Evolutionary conservation across 1,284 basidiomycete genomes (phyloP), one percentile per base, ranked within the genome.

Genomic region (Ustilago loliicola): DNA sequence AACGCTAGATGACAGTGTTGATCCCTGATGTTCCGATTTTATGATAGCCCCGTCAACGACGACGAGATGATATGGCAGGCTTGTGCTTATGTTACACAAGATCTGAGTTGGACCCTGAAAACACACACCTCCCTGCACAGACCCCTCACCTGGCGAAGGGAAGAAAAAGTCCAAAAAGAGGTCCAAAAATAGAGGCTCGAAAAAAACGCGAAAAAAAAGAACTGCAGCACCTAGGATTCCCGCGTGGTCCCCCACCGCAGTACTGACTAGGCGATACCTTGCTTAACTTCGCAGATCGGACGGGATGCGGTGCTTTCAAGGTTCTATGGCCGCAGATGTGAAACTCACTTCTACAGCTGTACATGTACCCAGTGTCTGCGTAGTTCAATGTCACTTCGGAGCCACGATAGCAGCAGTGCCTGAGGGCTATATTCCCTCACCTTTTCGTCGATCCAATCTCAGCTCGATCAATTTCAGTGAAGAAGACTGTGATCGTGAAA

Each of bases 211-310:
- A 19, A 29, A 57, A 45, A 47, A 53, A 52, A 89, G 89, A 60
- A 60, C 91, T 90, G 91, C 90, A 90, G 90, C 91, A 91, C 90
- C 90, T 88, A 91, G 91, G 91, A 92, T 92, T 92, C 91, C 91
- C 90, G 89, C 89, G 90, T 92, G 91, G 91, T 92, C 91, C 91
- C 91, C 91, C 91, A 91, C 91, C 91, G 89, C 91, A 91, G 91
- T 92, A 92, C 91, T 92, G 91, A 91, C 91, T 91, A 87, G 89
- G 90, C 90, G 89, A 91, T 90, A 91, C 91, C 90, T 89, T 89
- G 90, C 89, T 92, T 92, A 91, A 91, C 91, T 91, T 89, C 90
- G 89, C 91, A 91, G 91, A 91, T 92, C 91, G 87, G 91, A 91
- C 90, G 90, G 91, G 91, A 92, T 92, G 91, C 90, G 90, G 91